phyloP scores from a whole-genome alignment of 345 rosid genomes.

The Euphorbia peplus region DNA sequence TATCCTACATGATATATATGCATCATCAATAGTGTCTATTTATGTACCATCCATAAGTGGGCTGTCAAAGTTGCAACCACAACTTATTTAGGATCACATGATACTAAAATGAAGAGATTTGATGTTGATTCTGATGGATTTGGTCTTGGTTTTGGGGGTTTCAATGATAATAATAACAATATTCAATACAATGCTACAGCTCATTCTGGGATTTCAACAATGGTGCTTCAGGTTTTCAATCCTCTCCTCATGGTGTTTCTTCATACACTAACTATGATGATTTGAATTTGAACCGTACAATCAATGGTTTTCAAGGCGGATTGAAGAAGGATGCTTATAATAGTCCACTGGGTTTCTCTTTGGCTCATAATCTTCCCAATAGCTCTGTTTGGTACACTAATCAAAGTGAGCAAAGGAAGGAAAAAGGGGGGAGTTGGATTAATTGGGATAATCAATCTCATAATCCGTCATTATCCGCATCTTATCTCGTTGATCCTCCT shows the following conservation, averaged over 20 bases:
- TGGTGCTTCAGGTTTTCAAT: conserved; percentile 23
- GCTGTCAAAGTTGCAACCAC: too few species aligned
- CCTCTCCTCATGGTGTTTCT: conserved; percentile 22
- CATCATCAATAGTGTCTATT: too few species aligned
- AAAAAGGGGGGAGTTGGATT: conserved; percentile 20
- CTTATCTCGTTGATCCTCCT: conserved; percentile 19
- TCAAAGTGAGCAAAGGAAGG: conserved; percentile 35
- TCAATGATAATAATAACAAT: conserved; percentile 14
- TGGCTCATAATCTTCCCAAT: conserved; percentile 21
- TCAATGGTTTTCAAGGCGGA: too few species aligned
- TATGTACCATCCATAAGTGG: too few species aligned
- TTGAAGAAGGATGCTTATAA: conserved; percentile 19
- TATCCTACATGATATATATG: too few species aligned
- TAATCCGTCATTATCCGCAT: conserved; percentile 13
- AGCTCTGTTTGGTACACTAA: conserved; percentile 18
- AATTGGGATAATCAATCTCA: conserved; percentile 11
- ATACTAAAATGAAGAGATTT: conserved; percentile 30
- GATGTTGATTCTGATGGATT: conserved; percentile 31
- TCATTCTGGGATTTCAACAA: conserved; percentile 24
- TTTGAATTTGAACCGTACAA: conserved; percentile 24
- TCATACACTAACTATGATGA: conserved; percentile 25
- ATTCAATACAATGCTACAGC: conserved; percentile 25
- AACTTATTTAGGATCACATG: too few species aligned
- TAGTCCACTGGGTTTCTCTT: conserved; percentile 26
- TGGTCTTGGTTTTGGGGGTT: conserved; percentile 25